Base-by-base conservation (phyloP, 1,139 yeast species). In the Nadsonia starkeyi-henricii region DNA sequence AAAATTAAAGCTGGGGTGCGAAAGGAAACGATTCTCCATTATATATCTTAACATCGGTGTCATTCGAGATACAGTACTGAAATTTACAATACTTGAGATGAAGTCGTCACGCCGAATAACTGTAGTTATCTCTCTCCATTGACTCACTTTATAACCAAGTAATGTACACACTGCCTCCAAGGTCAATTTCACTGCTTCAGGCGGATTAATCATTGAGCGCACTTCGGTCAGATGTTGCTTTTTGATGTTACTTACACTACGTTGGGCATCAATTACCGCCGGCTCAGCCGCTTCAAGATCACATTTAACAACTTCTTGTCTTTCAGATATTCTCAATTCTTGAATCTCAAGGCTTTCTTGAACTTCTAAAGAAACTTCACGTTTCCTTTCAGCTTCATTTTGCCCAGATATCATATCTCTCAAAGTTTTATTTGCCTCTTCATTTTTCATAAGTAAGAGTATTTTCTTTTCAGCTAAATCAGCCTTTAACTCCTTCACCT, bases 201-300 rank as follows among this genome's bases (percentile, higher is more conserved):
- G 98, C 0, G 98, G 98, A 53, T 86, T 85, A 3, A 77, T 65
- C 94, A 91, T 84, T 39, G 96, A 82, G 58, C 96, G 70, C 41
- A 91, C 69, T 63, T 91, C 98, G 0, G 94, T 85, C 44, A 91
- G 70, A 58, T 91, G 96, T 54, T 85, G 95, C 62, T 89, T 91
- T 63, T 88, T 88, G 55, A 91, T 91, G 58, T 85, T 84, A 56
- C 85, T 84, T 17, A 91, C 97, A 23, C 95, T 94, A 52, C 75
- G 68, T 58, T 82, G 85, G 0, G 97, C 97, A 55, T 83, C 94
- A 2, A 76, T 54, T 4, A 89, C 82, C 1, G 93, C 83, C 0
- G 96, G 96, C 57, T 86, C 95, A 0, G 91, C 95, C 9, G 71
- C 67, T 18, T 77, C 80, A 39, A 91, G 71, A 50, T 85, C 93